A percentile compares a stretch with the other conserved stretches of the same genome.
These are phyloP conservation scores for Arthrocladium fulminans DNA, from an alignment of 2,329 filamentous ascomycete species.

Conservation along the genomic window DNA sequence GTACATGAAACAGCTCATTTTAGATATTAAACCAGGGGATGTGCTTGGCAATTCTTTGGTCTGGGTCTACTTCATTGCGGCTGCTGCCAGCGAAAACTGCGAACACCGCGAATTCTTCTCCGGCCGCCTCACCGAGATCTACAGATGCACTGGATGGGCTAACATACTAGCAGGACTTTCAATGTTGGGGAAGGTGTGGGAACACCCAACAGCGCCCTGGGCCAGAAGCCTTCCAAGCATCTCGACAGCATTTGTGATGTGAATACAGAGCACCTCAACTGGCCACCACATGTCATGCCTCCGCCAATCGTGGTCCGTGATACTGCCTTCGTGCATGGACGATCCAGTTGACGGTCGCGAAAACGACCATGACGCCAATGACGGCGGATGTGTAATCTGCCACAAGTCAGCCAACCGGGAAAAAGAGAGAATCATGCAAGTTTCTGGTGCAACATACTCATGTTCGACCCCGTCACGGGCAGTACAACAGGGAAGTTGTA, in stretches of 20 bases:
- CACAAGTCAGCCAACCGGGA: neutral
- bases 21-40: conserved; percentile 23
- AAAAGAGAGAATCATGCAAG: neutral
- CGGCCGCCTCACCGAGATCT: conserved; percentile 25
- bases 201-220: neutral
- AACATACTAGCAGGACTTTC: conserved; percentile 31
- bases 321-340: conserved; percentile 9
- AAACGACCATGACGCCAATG: conserved; percentile 7
- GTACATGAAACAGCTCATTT: conserved; percentile 26
- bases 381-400: conserved; percentile 12
- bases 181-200: neutral
- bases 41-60: conserved; percentile 33
- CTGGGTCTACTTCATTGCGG: conserved; percentile 36
- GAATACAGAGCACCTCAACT: neutral
- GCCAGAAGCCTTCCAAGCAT: neutral
- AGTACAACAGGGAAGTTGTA: conserved; percentile 17
- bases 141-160: conserved; percentile 29
- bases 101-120: conserved; percentile 32
- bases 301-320: conserved; percentile 8
- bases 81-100: conserved; percentile 30
- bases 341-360: conserved; percentile 11
- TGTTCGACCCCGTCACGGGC: conserved; percentile 29
- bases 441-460: conserved; percentile 23
- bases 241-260: neutral
- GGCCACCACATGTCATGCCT: neutral